Conservation (phyloP, 2,329 filamentous ascomycete species). For the Aspergillus tanneri region DNA sequence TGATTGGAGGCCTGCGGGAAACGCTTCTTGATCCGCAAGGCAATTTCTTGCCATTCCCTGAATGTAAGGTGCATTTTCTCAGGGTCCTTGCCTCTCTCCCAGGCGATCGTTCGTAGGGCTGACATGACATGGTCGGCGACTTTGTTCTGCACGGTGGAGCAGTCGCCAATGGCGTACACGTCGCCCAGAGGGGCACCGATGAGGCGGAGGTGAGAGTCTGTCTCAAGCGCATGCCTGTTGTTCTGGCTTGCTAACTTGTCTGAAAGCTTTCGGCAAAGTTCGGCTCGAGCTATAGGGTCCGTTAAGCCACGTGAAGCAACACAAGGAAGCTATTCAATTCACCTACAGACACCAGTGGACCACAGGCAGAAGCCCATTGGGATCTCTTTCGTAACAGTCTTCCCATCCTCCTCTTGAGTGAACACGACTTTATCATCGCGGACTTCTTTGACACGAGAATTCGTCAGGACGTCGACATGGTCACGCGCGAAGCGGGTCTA, state of each 20-base stretch:
- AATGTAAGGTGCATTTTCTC: slow-evolving; percentile 85
- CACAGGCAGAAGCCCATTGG: slow-evolving; percentile 95
- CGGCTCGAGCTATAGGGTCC: slow-evolving; percentile 61
- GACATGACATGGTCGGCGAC: slow-evolving; percentile 85
- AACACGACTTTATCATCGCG: slow-evolving; percentile 81
- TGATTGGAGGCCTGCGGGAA: slow-evolving; percentile 91
- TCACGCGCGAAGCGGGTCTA: slow-evolving; percentile 81
- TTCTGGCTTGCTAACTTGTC: slow-evolving; percentile 75
- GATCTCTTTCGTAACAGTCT: slow-evolving; percentile 81
- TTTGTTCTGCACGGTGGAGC: slow-evolving; percentile 96
- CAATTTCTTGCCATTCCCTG: slow-evolving; percentile 81
- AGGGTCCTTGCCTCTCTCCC: slow-evolving; percentile 87
- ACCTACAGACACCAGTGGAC: slow-evolving; percentile 80
- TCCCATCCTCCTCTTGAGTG: slow-evolving; percentile 76
- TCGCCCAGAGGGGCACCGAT: slow-evolving; percentile 87
- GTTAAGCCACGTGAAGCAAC: slow-evolving; percentile 6
- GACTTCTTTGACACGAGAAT: slow-evolving; percentile 90
- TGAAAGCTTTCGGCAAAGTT: slow-evolving; percentile 74
- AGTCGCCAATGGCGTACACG: slow-evolving; percentile 95
- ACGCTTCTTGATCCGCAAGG: slow-evolving; percentile 76
- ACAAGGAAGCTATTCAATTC: background rate
- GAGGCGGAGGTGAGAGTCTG: slow-evolving; percentile 86
- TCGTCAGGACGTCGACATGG: slow-evolving; percentile 86
- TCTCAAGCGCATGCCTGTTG: slow-evolving; percentile 90
- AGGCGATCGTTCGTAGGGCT: slow-evolving; percentile 85